phyloP scores from a whole-genome alignment of 2,329 filamentous ascomycete genomes.

The Xylariomycetidae sp. region DNA sequence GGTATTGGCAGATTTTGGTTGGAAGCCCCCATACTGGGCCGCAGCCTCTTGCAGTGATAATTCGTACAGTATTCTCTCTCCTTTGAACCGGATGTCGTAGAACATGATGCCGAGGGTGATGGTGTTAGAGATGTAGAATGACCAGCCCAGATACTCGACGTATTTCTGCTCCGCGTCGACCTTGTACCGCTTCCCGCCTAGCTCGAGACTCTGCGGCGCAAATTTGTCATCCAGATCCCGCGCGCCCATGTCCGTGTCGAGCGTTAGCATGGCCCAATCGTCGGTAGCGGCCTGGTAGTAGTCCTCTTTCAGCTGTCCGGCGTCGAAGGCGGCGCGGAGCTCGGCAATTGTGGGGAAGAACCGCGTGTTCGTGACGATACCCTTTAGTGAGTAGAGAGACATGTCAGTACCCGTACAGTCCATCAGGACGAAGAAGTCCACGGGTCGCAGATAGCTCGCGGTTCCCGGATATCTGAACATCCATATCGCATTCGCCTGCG shows the following conservation, averaged over 20 bases:
- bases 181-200: conserved; percentile 36
- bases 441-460: conserved; percentile 35
- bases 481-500: conserved; percentile 32
- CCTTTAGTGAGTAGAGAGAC: conserved; percentile 35
- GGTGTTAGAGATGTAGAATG: conserved; percentile 44
- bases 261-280: conserved; percentile 31
- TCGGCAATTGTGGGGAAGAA: conserved; percentile 31
- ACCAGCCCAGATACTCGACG: conserved; percentile 49
- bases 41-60: conserved; percentile 48
- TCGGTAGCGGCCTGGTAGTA: conserved; percentile 29
- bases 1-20: conserved; percentile 38
- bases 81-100: conserved; percentile 46
- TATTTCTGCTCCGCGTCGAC: conserved; percentile 41
- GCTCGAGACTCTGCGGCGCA: conserved; percentile 32
- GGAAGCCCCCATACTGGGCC: conserved; percentile 45
- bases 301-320: conserved; percentile 30
- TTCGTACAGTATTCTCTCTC: conserved; percentile 47
- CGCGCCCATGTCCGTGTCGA: conserved; percentile 23
- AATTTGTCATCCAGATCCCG: conserved; percentile 30
- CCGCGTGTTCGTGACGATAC: conserved; percentile 36
- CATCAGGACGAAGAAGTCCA: conserved; percentile 41
- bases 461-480: conserved; percentile 38
- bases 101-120: conserved; percentile 40
- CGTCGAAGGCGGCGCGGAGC: conserved; percentile 32
- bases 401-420: conserved; percentile 40